A percentile compares a stretch with the other conserved stretches of the same genome.
phyloP scores from a whole-genome alignment of 441 rosid species.

The Aquilaria agallochum region DNA sequence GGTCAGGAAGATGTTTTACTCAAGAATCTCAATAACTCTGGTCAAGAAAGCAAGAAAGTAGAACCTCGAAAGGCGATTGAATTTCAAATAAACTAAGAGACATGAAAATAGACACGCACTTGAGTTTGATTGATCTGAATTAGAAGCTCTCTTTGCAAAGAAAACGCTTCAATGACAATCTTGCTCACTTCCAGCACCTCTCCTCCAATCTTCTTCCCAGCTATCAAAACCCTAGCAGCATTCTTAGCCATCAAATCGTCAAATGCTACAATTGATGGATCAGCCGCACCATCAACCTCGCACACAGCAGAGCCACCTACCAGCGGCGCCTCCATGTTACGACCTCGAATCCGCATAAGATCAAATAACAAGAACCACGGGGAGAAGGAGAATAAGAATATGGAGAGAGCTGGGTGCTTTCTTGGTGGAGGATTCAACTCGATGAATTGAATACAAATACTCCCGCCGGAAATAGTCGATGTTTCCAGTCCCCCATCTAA shows the following conservation, averaged over 20 bases:
- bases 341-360: no score
- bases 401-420: no score
- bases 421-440: no score
- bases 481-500: no score
- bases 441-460: no score
- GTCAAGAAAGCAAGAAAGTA: neutral
- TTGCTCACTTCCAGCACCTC: constrained; percentile 71
- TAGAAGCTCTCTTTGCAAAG: constrained; percentile 64
- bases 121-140: constrained; percentile 56
- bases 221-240: constrained; percentile 46
- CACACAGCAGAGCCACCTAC: constrained; percentile 13
- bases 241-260: constrained; percentile 58
- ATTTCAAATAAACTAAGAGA: neutral
- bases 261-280: constrained; percentile 77
- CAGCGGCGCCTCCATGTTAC: constrained; percentile 18
- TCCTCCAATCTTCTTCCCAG: constrained; percentile 93
- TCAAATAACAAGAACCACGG: no score
- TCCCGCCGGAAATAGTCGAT: no score
- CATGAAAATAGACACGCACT: constrained; percentile 23
- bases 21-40: no score
- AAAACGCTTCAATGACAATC: constrained; percentile 61
- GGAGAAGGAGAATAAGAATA: no score
- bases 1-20: no score
- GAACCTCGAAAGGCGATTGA: neutral
- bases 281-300: constrained; percentile 33